Percentiles rank a stretch among this genome's conserved stretches.
phyloP scores from a whole-genome alignment of 495 filamentous ascomycete genomes.

The Aspergillus cavernicola region DNA sequence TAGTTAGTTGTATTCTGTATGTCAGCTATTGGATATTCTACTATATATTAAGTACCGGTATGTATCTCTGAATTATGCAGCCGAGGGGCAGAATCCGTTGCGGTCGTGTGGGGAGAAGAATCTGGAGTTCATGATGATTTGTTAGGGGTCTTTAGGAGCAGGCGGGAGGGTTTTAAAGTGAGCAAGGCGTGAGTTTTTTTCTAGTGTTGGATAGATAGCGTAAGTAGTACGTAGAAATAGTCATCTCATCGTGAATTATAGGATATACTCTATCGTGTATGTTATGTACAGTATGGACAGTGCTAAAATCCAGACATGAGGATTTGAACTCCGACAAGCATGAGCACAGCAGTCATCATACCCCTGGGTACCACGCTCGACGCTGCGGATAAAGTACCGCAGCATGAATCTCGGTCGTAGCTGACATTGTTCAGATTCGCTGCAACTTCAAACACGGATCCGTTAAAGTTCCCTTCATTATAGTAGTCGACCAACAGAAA shows the following conservation, averaged over 20 bases:
- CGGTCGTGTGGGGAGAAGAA: no score
- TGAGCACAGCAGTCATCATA: constrained; percentile 21
- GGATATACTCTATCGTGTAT: constrained; percentile 8
- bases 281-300: constrained; percentile 11
- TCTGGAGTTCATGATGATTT: no score
- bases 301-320: constrained; percentile 23
- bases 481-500: constrained; percentile 91
- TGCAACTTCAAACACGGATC: constrained; percentile 90
- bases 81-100: no score
- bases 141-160: no score
- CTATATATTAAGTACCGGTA: no score
- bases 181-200: no score
- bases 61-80: no score
- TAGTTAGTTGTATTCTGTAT: no score
- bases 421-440: constrained; percentile 82
- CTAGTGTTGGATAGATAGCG: no score
- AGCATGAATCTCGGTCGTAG: constrained; percentile 66
- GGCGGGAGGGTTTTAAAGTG: no score
- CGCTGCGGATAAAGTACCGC: constrained; percentile 48
- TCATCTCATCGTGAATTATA: constrained; percentile 16
- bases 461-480: constrained; percentile 63
- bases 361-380: constrained; percentile 19
- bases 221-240: background rate
- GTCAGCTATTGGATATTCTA: no score
- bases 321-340: constrained; percentile 26